These are phyloP conservation scores for Lignosus rhinocerotis DNA, from an alignment of 1,284 basidiomycete species.

Conservation along the genomic window DNA sequence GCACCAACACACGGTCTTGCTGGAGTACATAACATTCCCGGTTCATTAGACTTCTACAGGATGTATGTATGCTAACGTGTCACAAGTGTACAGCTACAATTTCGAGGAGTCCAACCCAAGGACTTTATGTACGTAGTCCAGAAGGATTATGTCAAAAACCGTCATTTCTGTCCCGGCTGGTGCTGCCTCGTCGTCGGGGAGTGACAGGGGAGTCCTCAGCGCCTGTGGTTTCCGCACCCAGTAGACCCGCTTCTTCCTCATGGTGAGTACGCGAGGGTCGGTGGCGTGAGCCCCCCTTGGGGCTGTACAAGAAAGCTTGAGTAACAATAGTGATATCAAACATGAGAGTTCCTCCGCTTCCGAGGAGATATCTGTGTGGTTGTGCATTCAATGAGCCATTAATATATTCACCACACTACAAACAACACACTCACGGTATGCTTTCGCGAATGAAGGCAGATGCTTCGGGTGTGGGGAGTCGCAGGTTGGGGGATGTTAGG, in stretches of 20 bases:
- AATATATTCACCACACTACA: background rate
- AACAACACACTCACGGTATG: slow-evolving; percentile 60
- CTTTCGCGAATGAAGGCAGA: slow-evolving; percentile 67
- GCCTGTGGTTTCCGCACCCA: slow-evolving; percentile 30
- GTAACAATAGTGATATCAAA: slow-evolving; percentile 87
- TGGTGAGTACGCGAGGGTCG: slow-evolving; percentile 23
- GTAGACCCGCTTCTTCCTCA: slow-evolving; percentile 34
- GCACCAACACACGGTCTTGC: slow-evolving; percentile 4
- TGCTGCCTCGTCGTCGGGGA: slow-evolving; percentile 28
- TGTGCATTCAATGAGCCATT: background rate
- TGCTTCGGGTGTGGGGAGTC: slow-evolving; percentile 53
- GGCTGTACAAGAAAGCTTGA: slow-evolving; percentile 56
- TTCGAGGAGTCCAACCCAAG: background rate
- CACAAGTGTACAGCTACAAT: slow-evolving; percentile 1
- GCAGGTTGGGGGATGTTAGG: slow-evolving; percentile 61
- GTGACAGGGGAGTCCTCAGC: slow-evolving; percentile 28
- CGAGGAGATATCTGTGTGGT: slow-evolving; percentile 70
- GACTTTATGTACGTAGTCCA: background rate
- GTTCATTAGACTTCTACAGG: slow-evolving; percentile 16
- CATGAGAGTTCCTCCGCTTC: slow-evolving; percentile 85
- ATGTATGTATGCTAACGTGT: background rate
- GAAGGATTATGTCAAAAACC: background rate
- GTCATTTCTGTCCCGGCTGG: slow-evolving; percentile 2
- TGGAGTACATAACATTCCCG: slow-evolving; percentile 11
- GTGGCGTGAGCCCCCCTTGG: slow-evolving; percentile 24